Conservation (phyloP, 352 stramenopile genomes). For the Pythium catenulatum region DNA sequence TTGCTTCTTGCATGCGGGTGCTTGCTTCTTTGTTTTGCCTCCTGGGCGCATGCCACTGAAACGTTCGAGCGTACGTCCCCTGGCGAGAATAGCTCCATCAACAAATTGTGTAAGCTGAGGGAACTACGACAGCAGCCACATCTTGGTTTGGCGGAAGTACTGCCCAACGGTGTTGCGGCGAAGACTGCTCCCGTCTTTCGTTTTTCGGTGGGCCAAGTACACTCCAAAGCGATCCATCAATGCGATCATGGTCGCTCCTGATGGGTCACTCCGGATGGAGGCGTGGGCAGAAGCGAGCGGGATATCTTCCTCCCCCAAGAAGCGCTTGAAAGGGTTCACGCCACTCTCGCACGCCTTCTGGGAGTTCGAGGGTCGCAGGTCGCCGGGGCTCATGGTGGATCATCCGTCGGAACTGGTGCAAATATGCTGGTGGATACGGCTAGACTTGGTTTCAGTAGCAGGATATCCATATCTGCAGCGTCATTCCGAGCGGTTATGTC, state of each 20-base stretch:
- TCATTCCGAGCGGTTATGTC: background rate
- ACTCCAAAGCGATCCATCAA: conserved; percentile 60
- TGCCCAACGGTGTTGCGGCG: conserved; percentile 18
- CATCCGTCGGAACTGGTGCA: background rate
- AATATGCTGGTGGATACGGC: conserved; percentile 30
- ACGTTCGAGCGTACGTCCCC: background rate
- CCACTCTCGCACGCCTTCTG: conserved; percentile 33
- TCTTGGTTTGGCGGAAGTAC: conserved; percentile 51
- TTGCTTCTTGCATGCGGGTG: conserved; percentile 21
- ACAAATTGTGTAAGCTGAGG: conserved; percentile 22
- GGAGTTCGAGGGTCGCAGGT: conserved; percentile 44
- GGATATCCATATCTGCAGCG: conserved; percentile 38
- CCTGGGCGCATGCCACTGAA: background rate
- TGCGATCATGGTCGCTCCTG: conserved; percentile 14
- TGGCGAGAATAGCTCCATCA: conserved; percentile 24
- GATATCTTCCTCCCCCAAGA: conserved; percentile 5
- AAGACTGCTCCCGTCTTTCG: background rate
- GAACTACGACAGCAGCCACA: conserved; percentile 40
- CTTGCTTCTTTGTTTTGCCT: conserved; percentile 17
- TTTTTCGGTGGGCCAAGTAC: conserved; percentile 36
- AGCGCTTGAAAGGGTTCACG: conserved; percentile 47
- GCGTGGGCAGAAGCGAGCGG: background rate
- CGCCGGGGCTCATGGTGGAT: conserved; percentile 36
- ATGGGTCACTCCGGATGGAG: conserved; percentile 9
- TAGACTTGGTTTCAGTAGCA: conserved; percentile 3